Base-by-base conservation (phyloP, 352 stramenopile genomes). In the Blastocystis hominis region DNA sequence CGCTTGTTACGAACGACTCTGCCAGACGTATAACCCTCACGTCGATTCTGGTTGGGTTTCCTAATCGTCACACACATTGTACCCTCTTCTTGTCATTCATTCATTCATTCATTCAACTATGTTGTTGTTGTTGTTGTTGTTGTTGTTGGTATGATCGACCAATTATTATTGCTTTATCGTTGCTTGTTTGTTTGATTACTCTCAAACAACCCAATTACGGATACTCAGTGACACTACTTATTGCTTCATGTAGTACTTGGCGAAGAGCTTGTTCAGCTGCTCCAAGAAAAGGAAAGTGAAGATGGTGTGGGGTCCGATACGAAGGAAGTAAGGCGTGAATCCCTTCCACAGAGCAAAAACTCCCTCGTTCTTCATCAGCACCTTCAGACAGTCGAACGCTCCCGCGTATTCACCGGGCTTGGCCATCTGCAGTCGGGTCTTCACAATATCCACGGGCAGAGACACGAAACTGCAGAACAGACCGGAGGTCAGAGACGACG, bases 291-390 rank as follows among this genome's bases (percentile, higher is more conserved):
- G 30, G 63, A 88, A 84, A 46, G 79, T 88, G 34, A 88, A 46
- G 63, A 88, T 88, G 79, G 79, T 88, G 79, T 88, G 79, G 42
- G 79, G 79, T 34, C 66, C 79, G 40, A 88, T 54, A 88, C 79
- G 79, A 17, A 88, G 40, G 61, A 88, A 88, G 68, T 86, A 88
- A 7, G 79, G 79, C 24, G 63, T 70, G 54, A 88, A 88, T 36
- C 79, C 79, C 44, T 88, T 88, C 79, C 79, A 88, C 13, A 88
- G 61, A 59, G 64, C 70, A 15, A 88, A 88, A 50, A 86, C 24
- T 63, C 79, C 79, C 53, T 88, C 79, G 13, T 70, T 75, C 36
- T 70, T 62, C 20, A 88, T 56, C 30, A 84, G 64, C 40, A 66
- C 50, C 64, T 72, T 62, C 3, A 69, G 17, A 30, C 79, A 88